Base-by-base conservation (phyloP, 2,329 filamentous ascomycete genomes). In the Curvularia sp. region DNA sequence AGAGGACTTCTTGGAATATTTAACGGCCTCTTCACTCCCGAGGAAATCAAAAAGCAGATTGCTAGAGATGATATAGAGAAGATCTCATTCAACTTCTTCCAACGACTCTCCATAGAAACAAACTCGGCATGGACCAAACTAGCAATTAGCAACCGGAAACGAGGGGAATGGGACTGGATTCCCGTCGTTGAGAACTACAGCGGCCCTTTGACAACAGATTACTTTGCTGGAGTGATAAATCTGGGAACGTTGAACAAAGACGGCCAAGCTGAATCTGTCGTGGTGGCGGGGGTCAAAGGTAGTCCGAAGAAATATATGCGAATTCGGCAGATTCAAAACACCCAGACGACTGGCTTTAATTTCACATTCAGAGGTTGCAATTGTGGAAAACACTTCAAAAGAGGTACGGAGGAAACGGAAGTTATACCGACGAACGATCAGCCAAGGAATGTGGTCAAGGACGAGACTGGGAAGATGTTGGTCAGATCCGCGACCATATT, bases 401-500 rank as follows among this genome's bases (percentile, higher is more conserved):
- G 26, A 12, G 39, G 49, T n/a, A 48, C 35, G 31, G 24, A 30
- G 5, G 26, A 30, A 18, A 52, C 30, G 1, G 54, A 57, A 26
- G 7, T 30, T 6, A 57, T 57, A 22, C 33, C 42, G 13, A 48
- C 31, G n/a, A 5, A 52, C 18, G 54, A 57, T 26, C 42, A 57
- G 18, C 48, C 54, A 2, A 35, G 20, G 31, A 31, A 42, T 31
- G 42, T 57, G 12, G 33, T 48, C 1, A 47, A 33, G 8, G 54
- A 57, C 10, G 54, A 57, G 49, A 57, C 54, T n/a, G 54, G 54
- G 5, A 57, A 57, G 49, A 53, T 49, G 24, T 44, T 57, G 5
- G 55, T 57, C 12, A 43, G 49, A 30, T 57, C 35, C 15, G 49
- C 55, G 20, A 53, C 55, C 20, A 47, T 57, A 7, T 28, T 53